These are phyloP conservation scores for Xylaria flabelliformis DNA, from an alignment of 495 filamentous ascomycete species.

Conservation along the genomic window DNA sequence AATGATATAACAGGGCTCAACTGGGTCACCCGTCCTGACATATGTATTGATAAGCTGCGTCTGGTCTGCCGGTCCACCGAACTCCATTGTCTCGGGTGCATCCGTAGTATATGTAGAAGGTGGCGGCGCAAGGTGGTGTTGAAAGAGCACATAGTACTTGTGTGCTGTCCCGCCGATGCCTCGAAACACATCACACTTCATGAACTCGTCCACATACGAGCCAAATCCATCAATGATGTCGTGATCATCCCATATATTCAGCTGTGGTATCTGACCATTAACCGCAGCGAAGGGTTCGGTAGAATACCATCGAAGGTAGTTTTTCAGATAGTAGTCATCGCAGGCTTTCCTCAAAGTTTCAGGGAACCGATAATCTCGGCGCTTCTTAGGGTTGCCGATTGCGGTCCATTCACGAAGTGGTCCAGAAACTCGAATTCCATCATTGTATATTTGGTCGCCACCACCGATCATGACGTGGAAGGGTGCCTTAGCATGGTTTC, in stretches of 20 bases:
- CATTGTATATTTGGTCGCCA: slow-evolving; percentile 95
- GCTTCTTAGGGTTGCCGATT: slow-evolving; percentile 81
- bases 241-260: slow-evolving; percentile 97
- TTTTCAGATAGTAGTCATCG: slow-evolving; percentile 88
- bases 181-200: slow-evolving; percentile 88
- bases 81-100: slow-evolving; percentile 33
- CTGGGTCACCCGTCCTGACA: slow-evolving; percentile 62
- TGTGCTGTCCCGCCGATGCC: slow-evolving; percentile 86
- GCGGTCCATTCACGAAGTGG: slow-evolving; percentile 81
- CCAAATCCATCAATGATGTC: slow-evolving; percentile 94
- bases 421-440: slow-evolving; percentile 81
- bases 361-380: slow-evolving; percentile 76
- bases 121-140: slow-evolving; percentile 87
- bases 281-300: slow-evolving; percentile 82
- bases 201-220: slow-evolving; percentile 90
- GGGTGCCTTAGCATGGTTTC: slow-evolving; percentile 70
- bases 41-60: slow-evolving; percentile 72
- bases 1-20: slow-evolving; percentile 79
- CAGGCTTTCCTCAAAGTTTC: slow-evolving; percentile 75
- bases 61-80: slow-evolving; percentile 63
- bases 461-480: slow-evolving; percentile 97
- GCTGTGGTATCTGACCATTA: slow-evolving; percentile 86
- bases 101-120: slow-evolving; percentile 80
- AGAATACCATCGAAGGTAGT: slow-evolving; percentile 88
- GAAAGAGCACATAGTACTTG: slow-evolving; percentile 94